Evolutionary conservation across 306 rosid genomes (phyloP), one percentile per base, ranked within the genome.

Genomic region (Begonia masoniana): DNA sequence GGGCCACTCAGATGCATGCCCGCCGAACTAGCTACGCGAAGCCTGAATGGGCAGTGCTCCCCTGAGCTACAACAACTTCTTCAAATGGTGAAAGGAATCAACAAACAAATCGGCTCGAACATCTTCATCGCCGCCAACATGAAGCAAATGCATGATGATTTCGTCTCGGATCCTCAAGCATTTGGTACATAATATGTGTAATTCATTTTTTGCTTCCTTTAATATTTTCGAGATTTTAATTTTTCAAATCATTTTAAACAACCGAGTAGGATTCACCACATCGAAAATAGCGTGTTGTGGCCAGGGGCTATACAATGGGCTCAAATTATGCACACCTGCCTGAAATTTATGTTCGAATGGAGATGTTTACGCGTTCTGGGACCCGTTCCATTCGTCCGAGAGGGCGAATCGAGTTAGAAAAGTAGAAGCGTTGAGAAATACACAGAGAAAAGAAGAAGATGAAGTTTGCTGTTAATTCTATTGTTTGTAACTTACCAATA

Each of bases 1-100:
- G 84, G 84, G 1, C 82, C 84, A 36, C 13, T 81, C 14, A 82
- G 84, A 0, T 74, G 84, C 42, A 65, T 54, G 14, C 80, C 80
- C 7, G 48, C 79, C 8, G 71, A 66, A 12, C 55, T 81, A 35
- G 82, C 88, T 15, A 58, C 39, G 9, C 69, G 77, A 12, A 74
- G 84, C 50, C 23, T 3, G 43, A 72, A 78, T 6, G 79, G 82
- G 16, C 84, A 75, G 35, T 78, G 84, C 31, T 63, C 60, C 9
- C 35, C 72, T 3, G 63, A 75, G 54, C 14, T 72, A 9, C 84
- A 81, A 51, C 41, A 36, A 24, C 66, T 78, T 10, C 42, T 48
- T 7, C 63, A 64, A 41, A 59, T 74, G 76, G 21, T 13, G 36
- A 66, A 13, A 12, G n/a, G n/a, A n/a, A n/a, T n/a, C n/a, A n/a